Evolutionary conservation across 495 filamentous ascomycete species (phyloP).

Genomic region (Ramalina intermedia): DNA sequence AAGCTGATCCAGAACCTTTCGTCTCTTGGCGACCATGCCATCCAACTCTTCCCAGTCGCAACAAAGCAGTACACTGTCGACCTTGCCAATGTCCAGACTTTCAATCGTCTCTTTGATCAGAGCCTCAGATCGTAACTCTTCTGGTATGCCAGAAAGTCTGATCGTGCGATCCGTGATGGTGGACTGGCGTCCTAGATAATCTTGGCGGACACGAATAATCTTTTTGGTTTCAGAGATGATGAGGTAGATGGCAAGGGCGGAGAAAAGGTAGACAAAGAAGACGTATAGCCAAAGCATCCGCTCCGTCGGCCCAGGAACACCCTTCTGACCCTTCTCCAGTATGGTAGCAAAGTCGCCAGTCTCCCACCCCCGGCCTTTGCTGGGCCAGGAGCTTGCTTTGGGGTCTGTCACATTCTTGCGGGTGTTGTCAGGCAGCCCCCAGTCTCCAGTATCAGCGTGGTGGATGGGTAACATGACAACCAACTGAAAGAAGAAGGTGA

Average conservation of each 20-base stretch:
- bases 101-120: conserved; percentile 82
- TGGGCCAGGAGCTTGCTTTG: background rate
- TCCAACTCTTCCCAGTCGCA: conserved; percentile 80
- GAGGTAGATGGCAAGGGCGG: conserved; percentile 64
- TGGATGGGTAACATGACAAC: conserved; percentile 78
- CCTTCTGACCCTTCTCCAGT: conserved; percentile 3
- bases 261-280: conserved; percentile 83
- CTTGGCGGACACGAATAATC: conserved; percentile 73
- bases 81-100: conserved; percentile 77
- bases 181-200: conserved; percentile 82
- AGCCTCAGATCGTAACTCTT: conserved; percentile 62
- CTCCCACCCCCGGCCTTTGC: background rate
- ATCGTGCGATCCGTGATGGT: conserved; percentile 92
- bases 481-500: conserved; percentile 66
- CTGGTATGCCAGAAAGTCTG: conserved; percentile 75
- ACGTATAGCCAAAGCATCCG: conserved; percentile 87
- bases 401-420: conserved; percentile 9
- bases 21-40: conserved; percentile 51
- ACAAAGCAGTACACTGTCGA: conserved; percentile 78
- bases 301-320: conserved; percentile 9
- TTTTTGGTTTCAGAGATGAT: conserved; percentile 66
- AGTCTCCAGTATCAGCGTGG: conserved; percentile 43
- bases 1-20: conserved; percentile 49
- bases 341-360: background rate
- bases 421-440: conserved; percentile 29